phyloP scores from a whole-genome alignment of 1,284 basidiomycete genomes.

The Neolentinus lepideus region DNA sequence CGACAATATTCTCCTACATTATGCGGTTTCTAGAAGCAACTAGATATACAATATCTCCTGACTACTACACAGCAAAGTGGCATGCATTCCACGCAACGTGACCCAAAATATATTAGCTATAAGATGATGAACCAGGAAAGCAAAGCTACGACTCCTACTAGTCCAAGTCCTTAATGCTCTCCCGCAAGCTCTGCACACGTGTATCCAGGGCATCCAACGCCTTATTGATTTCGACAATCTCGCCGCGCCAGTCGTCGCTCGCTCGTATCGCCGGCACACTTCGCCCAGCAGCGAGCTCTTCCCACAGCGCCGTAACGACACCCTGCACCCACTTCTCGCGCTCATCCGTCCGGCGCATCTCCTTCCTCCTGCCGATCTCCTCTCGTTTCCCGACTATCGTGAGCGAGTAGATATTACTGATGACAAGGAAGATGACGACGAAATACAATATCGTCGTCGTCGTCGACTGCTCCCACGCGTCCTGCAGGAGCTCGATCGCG shows the following conservation, averaged over 20 bases:
- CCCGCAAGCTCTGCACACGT: conserved; percentile 38
- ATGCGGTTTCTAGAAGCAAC: neutral
- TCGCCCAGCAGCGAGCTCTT: conserved; percentile 50
- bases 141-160: conserved; percentile 4
- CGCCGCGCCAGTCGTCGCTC: conserved; percentile 32
- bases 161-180: conserved; percentile 19
- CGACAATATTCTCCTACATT: neutral
- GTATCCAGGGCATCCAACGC: conserved; percentile 53
- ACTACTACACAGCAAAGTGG: neutral
- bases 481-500: conserved; percentile 64
- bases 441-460: conserved; percentile 65
- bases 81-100: neutral
- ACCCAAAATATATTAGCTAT: neutral
- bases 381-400: conserved; percentile 46
- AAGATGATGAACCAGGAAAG: neutral
- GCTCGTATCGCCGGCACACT: conserved; percentile 14
- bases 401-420: conserved; percentile 76
- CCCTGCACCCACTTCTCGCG: conserved; percentile 68
- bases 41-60: neutral
- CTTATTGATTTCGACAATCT: conserved; percentile 41
- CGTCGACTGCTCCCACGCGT: conserved; percentile 68
- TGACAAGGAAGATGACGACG: conserved; percentile 63
- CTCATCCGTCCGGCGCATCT: conserved; percentile 51
- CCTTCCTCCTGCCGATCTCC: conserved; percentile 47
- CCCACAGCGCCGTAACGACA: conserved; percentile 61